Evolutionary conservation across 305 asterid species (phyloP).

Genomic region (Fraxinus angustifolia): DNA sequence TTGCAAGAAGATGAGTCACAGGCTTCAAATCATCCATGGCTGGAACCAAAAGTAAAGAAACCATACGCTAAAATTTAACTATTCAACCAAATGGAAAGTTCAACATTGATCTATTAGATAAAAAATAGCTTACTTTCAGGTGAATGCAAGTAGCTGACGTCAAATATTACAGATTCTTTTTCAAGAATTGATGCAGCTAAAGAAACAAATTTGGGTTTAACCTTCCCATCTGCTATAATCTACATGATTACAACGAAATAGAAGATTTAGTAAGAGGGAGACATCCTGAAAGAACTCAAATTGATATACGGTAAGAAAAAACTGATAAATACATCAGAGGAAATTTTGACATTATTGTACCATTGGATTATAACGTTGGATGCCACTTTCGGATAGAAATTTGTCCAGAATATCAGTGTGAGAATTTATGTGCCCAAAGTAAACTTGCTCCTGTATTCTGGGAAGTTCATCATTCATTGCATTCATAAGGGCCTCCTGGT

Average conservation of each 20-base stretch:
- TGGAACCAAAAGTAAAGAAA: conserved; percentile 34
- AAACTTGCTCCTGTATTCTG: conserved; percentile 95
- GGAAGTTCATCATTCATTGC: conserved; percentile 99
- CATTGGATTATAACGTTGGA: conserved; percentile 92
- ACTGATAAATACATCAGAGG: conserved; percentile 6
- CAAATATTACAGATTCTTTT: conserved; percentile 60
- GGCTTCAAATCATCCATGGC: conserved; percentile 96
- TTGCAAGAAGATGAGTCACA: conserved; percentile 91
- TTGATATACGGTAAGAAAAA: background rate
- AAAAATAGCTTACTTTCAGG: conserved; percentile 66
- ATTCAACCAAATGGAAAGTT: conserved; percentile 15
- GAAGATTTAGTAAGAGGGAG: conserved; percentile 31
- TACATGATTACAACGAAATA: conserved; percentile 36
- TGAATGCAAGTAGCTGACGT: conserved; percentile 72
- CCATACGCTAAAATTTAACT: conserved; percentile 23
- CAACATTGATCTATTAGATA: conserved; percentile 21
- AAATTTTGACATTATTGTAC: conserved; percentile 35
- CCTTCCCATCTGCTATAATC: conserved; percentile 89
- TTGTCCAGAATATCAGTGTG: conserved; percentile 84
- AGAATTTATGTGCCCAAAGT: conserved; percentile 85
- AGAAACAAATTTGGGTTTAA: conserved; percentile 76
- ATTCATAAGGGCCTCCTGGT: conserved; percentile 82
- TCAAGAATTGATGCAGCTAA: conserved; percentile 58
- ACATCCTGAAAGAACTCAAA: conserved; percentile 21
- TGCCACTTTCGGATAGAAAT: conserved; percentile 81